phyloP scores from a whole-genome alignment of 2,329 filamentous ascomycete species.

The Xylariaceae sp. region DNA sequence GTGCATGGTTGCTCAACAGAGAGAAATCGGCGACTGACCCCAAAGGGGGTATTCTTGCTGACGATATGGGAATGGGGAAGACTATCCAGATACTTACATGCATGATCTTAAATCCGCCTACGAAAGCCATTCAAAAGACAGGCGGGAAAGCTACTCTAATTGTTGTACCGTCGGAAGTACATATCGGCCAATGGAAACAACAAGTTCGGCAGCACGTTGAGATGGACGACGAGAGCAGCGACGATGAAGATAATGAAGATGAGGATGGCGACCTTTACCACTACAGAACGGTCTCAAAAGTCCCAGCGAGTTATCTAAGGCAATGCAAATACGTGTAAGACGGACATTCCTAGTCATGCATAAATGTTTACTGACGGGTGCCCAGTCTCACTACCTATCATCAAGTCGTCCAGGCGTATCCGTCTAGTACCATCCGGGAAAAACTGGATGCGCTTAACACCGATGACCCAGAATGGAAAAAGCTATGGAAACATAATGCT shows the following conservation, averaged over 20 bases:
- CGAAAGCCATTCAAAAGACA: not conserved
- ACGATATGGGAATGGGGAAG: conserved; percentile 15
- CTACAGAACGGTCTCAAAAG: conserved; percentile 1
- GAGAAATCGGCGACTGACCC: conserved; percentile 5
- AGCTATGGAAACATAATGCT: not conserved
- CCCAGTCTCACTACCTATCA: conserved; percentile 9
- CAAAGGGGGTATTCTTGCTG: conserved; percentile 8
- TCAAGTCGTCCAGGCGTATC: conserved; percentile 2
- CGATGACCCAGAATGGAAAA: not conserved
- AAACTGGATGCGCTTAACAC: not conserved
- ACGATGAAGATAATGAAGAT: not conserved
- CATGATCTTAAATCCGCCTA: conserved; percentile 5
- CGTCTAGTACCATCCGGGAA: not conserved
- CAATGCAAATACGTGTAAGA: conserved; percentile 5
- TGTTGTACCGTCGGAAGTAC: conserved; percentile 5
- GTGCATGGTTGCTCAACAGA: conserved; percentile 7
- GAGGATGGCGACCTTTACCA: not conserved
- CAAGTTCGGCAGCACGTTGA: conserved; percentile 5
- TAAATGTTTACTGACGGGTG: not conserved
- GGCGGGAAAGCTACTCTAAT: conserved; percentile 4
- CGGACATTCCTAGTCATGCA: not conserved
- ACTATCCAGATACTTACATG: conserved; percentile 6
- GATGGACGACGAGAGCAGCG: not conserved
- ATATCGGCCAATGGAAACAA: conserved; percentile 6
- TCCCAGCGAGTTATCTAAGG: not conserved